phyloP scores from a whole-genome alignment of 192 early-diverging fungal genomes.

The Coemansia sp. region DNA sequence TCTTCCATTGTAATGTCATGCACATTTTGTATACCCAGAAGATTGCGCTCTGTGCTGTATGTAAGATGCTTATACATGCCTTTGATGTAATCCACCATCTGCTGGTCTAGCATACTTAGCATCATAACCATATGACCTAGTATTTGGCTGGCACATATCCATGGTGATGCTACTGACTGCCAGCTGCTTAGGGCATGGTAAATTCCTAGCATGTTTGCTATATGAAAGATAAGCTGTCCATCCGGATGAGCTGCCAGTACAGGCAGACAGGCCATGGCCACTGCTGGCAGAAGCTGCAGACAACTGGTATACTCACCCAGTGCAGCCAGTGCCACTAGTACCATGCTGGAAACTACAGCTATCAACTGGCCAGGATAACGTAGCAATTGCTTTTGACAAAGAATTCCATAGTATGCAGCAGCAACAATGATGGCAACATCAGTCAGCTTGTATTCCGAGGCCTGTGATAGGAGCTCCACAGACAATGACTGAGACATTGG shows the following conservation, averaged over 20 bases:
- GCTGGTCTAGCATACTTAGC: neutral
- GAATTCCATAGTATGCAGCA: neutral
- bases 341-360: neutral
- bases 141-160: neutral
- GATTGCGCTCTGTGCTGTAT: neutral
- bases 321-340: neutral
- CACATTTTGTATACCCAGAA: neutral
- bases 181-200: neutral
- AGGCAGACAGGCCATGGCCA: neutral
- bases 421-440: neutral
- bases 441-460: neutral
- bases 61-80: neutral
- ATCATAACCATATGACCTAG: neutral
- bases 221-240: neutral
- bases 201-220: neutral
- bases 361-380: neutral
- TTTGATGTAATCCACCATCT: neutral
- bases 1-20: neutral
- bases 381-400: neutral
- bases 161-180: neutral
- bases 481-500: neutral
- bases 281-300: neutral
- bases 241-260: neutral
- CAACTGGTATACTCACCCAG: neutral
- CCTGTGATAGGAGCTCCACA: neutral